phyloP scores from a whole-genome alignment of 331 rosid genomes.

The Erythrophleum ivorense region DNA sequence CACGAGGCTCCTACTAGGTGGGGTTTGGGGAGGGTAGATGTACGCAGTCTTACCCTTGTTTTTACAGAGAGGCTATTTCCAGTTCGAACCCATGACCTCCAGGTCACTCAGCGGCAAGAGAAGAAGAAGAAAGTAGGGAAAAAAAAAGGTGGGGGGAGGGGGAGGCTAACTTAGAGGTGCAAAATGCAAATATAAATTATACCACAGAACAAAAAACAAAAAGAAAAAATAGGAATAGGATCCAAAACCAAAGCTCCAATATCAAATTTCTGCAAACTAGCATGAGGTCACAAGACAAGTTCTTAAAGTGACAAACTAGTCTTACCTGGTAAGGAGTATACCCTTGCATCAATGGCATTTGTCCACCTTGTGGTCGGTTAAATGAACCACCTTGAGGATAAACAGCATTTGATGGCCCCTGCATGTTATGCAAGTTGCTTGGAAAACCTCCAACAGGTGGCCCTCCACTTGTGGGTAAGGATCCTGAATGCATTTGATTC shows the following conservation, averaged over 20 bases:
- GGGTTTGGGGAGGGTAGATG: no score
- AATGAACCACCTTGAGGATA: slow-evolving; percentile 83
- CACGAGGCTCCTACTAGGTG: no score
- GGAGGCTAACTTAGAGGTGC: background rate
- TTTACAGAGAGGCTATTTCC: no score
- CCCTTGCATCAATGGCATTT: slow-evolving; percentile 90
- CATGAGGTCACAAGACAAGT: slow-evolving; percentile 4
- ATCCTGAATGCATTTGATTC: slow-evolving; percentile 91
- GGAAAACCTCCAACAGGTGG: slow-evolving; percentile 76
- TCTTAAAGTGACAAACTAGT: slow-evolving; percentile 29
- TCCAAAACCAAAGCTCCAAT: slow-evolving; percentile 16
- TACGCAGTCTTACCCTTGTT: no score
- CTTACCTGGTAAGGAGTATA: slow-evolving; percentile 95
- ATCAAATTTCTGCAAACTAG: background rate
- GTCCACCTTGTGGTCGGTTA: slow-evolving; percentile 86
- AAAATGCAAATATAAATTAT: background rate
- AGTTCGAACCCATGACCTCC: no score
- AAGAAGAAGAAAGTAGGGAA: no score
- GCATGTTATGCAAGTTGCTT: slow-evolving; percentile 78
- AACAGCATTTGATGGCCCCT: slow-evolving; percentile 73
- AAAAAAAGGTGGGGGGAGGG: background rate
- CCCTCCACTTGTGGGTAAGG: slow-evolving; percentile 71
- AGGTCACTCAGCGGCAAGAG: no score
- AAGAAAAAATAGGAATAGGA: slow-evolving; percentile 7
- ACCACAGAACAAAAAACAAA: background rate